Evolutionary conservation across 805 yeast genomes (phyloP), one percentile per base, ranked within the genome.

Genomic region (Wilhelminamyces savonicus): DNA sequence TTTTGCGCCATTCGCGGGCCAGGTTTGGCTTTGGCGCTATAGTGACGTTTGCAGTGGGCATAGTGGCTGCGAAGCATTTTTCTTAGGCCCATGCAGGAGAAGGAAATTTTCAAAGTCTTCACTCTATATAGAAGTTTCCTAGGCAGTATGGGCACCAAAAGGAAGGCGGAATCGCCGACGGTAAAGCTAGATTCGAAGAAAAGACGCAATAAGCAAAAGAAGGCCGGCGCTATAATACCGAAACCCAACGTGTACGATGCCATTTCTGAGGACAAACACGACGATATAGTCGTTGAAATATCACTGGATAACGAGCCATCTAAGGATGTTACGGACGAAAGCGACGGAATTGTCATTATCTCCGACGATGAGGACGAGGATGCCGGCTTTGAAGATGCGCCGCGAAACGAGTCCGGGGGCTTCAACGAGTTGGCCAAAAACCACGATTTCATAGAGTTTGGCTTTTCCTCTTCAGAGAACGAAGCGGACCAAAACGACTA

Each of bases 401-500:
- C 31, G 11, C 13, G 17, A 21, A 35, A 28, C 28, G 27, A 14
- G 16, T 31, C n/a, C n/a, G n/a, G n/a, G n/a, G n/a, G n/a, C n/a
- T 37, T 31, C 13, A 66, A 69, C 34, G 71, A 59, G 23, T 47
- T 71, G 4, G 44, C 69, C 2, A 56, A 60, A 22, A 69, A 72
- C 34, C 62, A 59, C 29, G 80, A 75, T 33, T 76, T 68, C 40
- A 76, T 76, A 13, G 76, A 69, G 9, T 73, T 76, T 48, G 79
- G 72, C 10, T 62, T 67, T 29, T 56, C 65, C 5, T 66, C 71
- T 1, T 68, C 71, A 6, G 73, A 60, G 5, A 65, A 57, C 2
- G 59, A 50, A 5, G 42, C 40, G 16, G 44, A 44, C 16, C 46
- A 47, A 13, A 49, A 46, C 13, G 45, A 48, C 13, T 43, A 39